These are phyloP conservation scores for Oidiodendron maius DNA, from an alignment of 495 filamentous ascomycete genomes.

Conservation along the genomic window DNA sequence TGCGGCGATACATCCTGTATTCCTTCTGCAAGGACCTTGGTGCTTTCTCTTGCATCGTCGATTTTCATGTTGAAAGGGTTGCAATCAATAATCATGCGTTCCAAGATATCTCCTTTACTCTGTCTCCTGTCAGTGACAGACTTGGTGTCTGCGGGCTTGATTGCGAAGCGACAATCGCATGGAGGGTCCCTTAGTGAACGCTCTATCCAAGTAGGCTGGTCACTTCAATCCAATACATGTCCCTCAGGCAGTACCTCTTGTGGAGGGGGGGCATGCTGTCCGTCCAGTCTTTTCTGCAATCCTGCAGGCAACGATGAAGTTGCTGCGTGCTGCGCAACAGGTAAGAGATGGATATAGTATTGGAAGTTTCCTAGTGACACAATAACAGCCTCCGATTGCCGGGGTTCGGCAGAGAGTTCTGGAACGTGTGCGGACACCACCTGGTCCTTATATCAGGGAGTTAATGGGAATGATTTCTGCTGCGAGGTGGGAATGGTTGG, in stretches of 20 bases:
- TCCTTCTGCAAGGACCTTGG: no score
- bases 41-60: no score
- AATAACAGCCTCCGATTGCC: conserved; percentile 12
- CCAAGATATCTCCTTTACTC: neutral
- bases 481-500: conserved; percentile 19
- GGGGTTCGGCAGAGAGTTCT: conserved; percentile 16
- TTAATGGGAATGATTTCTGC: conserved; percentile 21
- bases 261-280: conserved; percentile 18
- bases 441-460: conserved; percentile 20
- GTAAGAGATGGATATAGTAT: conserved; percentile 7
- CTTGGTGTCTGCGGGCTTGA: neutral
- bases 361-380: neutral
- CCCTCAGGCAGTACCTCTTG: conserved; percentile 15
- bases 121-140: neutral
- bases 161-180: neutral
- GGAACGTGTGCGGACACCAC: conserved; percentile 19
- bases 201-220: conserved; percentile 16
- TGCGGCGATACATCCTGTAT: no score
- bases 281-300: conserved; percentile 15
- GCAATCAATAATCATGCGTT: neutral
- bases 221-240: conserved; percentile 18
- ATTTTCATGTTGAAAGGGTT: no score
- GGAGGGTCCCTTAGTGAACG: neutral
- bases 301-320: conserved; percentile 16
- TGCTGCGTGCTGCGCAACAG: conserved; percentile 18